These are phyloP conservation scores for Trametes villosa DNA, from an alignment of 768 basidiomycete genomes.

Conservation along the genomic window DNA sequence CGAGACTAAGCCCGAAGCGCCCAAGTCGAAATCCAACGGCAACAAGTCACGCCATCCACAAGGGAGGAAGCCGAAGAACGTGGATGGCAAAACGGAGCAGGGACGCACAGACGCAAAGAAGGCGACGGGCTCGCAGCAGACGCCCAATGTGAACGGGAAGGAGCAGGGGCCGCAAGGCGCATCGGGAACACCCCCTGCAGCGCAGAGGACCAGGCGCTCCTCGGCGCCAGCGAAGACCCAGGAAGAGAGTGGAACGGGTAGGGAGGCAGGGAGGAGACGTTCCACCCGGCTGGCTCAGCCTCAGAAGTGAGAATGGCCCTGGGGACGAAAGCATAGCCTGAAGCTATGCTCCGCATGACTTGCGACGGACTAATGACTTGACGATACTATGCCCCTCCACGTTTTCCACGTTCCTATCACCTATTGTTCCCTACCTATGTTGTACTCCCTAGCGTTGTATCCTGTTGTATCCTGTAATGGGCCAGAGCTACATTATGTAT, in stretches of 20 bases:
- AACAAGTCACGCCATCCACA: too few relatives aligned
- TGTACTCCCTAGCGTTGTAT: background rate
- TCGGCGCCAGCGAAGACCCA: background rate
- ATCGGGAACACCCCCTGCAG: too few relatives aligned
- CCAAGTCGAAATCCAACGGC: too few relatives aligned
- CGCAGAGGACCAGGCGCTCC: background rate
- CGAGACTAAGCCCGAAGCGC: too few relatives aligned
- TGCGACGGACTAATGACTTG: background rate
- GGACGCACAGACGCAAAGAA: too few relatives aligned
- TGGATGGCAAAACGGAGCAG: too few relatives aligned
- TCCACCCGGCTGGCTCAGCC: background rate
- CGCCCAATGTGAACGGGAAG: too few relatives aligned
- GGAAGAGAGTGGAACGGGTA: background rate
- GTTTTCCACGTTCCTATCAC: background rate
- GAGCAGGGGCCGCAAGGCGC: too few relatives aligned
- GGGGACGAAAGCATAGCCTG: background rate
- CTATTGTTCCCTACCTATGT: background rate
- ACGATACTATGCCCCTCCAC: background rate
- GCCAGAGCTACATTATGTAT: background rate
- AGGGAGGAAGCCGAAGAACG: too few relatives aligned
- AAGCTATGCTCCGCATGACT: background rate
- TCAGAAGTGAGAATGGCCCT: background rate
- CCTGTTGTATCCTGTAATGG: background rate
- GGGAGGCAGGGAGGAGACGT: background rate
- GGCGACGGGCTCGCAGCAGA: too few relatives aligned